Evolutionary conservation across 495 filamentous ascomycete species (phyloP).

Genomic region (Talaromyces thailandensis): DNA sequence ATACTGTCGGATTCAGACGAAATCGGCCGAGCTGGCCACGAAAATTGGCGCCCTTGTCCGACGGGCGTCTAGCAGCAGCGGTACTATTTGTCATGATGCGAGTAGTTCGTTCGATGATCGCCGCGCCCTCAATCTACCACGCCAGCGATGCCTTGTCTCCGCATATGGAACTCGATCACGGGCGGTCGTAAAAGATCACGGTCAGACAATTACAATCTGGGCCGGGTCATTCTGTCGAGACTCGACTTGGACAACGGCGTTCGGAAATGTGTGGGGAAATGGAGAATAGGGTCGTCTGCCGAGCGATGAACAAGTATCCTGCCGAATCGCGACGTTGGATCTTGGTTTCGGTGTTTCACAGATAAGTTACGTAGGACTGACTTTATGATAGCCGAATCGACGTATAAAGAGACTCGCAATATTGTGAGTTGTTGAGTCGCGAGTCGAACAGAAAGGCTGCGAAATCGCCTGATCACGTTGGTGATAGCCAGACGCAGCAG

Average conservation of each 20-base stretch:
- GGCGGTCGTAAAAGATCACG: neutral
- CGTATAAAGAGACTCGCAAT: neutral
- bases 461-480: neutral
- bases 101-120: neutral
- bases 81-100: neutral
- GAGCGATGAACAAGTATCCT: neutral
- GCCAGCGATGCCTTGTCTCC: neutral
- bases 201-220: neutral
- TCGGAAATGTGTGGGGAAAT: neutral
- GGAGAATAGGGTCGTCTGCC: neutral
- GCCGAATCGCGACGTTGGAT: neutral
- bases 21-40: conserved; percentile 39
- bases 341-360: neutral
- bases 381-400: neutral
- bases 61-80: neutral
- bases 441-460: neutral
- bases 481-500: neutral
- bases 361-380: neutral
- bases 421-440: neutral
- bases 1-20: conserved; percentile 18
- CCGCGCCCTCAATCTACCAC: neutral
- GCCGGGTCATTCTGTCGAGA: neutral
- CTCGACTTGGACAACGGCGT: neutral
- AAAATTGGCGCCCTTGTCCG: conserved; percentile 16
- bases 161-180: neutral